Base-by-base conservation (phyloP, 2,329 filamentous ascomycete species). In the Sordariomycetes sp. region DNA sequence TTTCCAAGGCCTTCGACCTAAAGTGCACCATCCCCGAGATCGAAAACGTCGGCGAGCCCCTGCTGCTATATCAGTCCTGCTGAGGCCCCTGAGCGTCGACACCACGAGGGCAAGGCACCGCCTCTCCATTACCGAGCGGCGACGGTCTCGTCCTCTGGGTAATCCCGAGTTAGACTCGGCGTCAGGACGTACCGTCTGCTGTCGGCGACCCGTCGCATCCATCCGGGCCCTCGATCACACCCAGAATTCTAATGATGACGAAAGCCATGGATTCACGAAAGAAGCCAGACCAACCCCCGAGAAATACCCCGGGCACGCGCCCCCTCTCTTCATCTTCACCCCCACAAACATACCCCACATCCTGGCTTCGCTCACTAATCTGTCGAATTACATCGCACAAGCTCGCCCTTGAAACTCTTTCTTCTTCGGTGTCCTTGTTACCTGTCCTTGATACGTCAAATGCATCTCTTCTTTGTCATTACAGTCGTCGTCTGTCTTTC, bases 11-110 rank as follows among this genome's bases (percentile, higher is more conserved):
- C 1, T 99, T 99, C 69, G 94, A 99, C 70, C 81, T 99, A 59
- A 96, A 96, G 72, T 99, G 94, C 77, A 99, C 94, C 34, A 97
- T 99, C 68, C 94, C 94, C 53, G 94, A 99, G 73, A 97, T 99
- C 71, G 92, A 96, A 74, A 95, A 97, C 70, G 87, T 96, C 58
- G 94, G 94, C 72, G 94, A 99, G 73, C 94, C 94, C 24, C 78
- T 99, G 55, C 79, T 99, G 53, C 81, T 99, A 62, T 99, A 99
- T 69, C 88, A 91, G 70, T 84, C 82, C 54, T 76, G 74, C 66
- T 78, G 22, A 57, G 53, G n/a, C 39, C 15, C 13, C 36, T n/a
- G 39, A 7, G 39, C 39, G 39, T 45, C 39, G 39, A 45, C 13
- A 4, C 5, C 13, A n/a, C 39, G 15, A 3, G 15, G 15, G 39